These are phyloP conservation scores for Vaccinium corymbosum DNA, from an alignment of 148 eudicot genomes.

Conservation along the genomic window DNA sequence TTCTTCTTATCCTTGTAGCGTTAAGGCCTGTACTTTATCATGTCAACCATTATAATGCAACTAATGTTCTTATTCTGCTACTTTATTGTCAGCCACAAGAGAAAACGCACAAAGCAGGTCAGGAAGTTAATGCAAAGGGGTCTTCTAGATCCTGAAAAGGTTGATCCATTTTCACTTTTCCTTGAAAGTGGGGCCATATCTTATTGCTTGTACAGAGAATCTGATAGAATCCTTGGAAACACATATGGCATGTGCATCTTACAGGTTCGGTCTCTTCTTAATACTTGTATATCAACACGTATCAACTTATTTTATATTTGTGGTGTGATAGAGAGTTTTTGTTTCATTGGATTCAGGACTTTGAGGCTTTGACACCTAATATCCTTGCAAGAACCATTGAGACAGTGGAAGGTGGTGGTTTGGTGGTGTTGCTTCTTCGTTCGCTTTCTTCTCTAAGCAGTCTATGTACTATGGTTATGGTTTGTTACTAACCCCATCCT, in stretches of 20 bases:
- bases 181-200: conserved; percentile 64
- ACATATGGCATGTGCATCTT: conserved; percentile 94
- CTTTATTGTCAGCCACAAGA: conserved; percentile 58
- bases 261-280: conserved; percentile 47
- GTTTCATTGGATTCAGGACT: conserved; percentile 47
- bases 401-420: conserved; percentile 95
- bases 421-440: conserved; percentile 65
- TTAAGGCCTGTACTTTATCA: background rate
- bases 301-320: background rate
- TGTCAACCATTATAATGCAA: background rate
- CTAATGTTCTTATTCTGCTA: background rate
- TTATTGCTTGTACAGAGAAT: conserved; percentile 72
- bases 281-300: background rate
- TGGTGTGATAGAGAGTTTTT: background rate
- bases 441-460: conserved; percentile 76
- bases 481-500: conserved; percentile 15
- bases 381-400: conserved; percentile 92
- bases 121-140: conserved; percentile 62
- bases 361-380: conserved; percentile 92
- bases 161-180: conserved; percentile 69
- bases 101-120: conserved; percentile 68
- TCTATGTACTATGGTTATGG: conserved; percentile 94
- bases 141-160: conserved; percentile 72
- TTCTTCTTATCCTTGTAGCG: background rate
- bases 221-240: conserved; percentile 82